A percentile compares a stretch with the other conserved stretches of the same genome.
Conservation (phyloP, 345 rosid species). For the Syzygium grande region DNA sequence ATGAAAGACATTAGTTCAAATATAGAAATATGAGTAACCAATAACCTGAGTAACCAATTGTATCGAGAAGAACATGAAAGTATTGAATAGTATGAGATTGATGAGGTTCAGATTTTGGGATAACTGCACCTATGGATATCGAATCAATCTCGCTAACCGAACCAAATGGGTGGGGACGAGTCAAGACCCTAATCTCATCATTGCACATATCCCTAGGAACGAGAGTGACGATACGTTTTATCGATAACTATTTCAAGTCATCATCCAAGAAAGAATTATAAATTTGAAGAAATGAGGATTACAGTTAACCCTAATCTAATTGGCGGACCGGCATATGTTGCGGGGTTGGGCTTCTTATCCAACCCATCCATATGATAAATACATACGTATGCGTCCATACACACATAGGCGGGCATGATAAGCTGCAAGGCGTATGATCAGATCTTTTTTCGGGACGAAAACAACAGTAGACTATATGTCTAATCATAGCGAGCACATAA, state of each 20-base stretch:
- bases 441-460: not conserved
- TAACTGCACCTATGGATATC: not conserved
- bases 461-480: not conserved
- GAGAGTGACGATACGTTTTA: not conserved
- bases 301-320: not conserved
- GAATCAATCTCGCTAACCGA: not conserved
- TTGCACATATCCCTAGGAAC: not conserved
- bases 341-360: not conserved
- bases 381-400: not conserved
- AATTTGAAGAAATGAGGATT: not conserved
- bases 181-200: not conserved
- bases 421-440: not conserved
- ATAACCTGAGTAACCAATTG: not conserved
- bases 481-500: not conserved
- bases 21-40: not conserved
- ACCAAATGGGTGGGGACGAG: not conserved
- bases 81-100: not conserved
- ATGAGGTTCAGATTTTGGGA: not conserved
- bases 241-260: not conserved
- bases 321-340: rapidly evolving
- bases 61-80: not conserved
- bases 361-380: not conserved
- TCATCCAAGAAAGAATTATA: not conserved
- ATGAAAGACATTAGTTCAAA: not conserved
- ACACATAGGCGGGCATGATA: not conserved